A percentile compares a stretch with the other conserved stretches of the same genome.
These are phyloP conservation scores for Psilocybe cyanescens DNA, from an alignment of 768 basidiomycete genomes.

Conservation along the genomic window DNA sequence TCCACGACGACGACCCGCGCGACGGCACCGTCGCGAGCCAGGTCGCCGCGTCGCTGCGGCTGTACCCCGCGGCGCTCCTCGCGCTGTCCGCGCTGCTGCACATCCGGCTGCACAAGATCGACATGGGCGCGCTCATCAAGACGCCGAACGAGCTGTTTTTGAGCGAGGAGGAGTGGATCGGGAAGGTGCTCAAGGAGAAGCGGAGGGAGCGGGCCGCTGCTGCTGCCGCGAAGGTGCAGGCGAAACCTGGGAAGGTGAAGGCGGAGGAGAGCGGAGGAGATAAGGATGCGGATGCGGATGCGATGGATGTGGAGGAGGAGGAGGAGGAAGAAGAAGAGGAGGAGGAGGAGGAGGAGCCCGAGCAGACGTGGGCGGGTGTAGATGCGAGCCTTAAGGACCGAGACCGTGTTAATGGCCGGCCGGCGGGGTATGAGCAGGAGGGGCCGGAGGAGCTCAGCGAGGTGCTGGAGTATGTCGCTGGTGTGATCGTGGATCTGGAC, in stretches of 20 bases:
- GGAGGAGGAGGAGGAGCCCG: constrained; percentile 35
- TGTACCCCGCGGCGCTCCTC: constrained; percentile 44
- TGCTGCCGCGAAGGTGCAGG: neutral
- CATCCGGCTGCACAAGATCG: constrained; percentile 51
- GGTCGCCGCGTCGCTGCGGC: constrained; percentile 42
- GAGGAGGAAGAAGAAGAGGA: constrained; percentile 12
- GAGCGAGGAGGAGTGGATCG: constrained; percentile 58
- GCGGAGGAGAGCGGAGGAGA: neutral
- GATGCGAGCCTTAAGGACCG: constrained; percentile 28
- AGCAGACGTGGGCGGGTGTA: constrained; percentile 35
- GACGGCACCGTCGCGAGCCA: constrained; percentile 33
- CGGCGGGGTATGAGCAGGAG: constrained; percentile 36
- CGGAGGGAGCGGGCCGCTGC: constrained; percentile 14
- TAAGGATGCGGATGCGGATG: constrained; percentile 8
- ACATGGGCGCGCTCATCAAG: constrained; percentile 55
- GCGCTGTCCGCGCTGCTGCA: constrained; percentile 45
- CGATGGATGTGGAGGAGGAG: constrained; percentile 11
- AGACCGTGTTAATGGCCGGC: constrained; percentile 14
- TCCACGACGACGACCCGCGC: constrained; percentile 4
- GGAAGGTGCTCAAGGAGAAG: constrained; percentile 42
- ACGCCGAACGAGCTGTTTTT: constrained; percentile 48
- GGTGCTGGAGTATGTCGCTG: constrained; percentile 62
- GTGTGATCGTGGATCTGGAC: constrained; percentile 51
- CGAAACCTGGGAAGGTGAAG: neutral
- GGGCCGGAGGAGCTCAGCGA: constrained; percentile 53